A percentile compares a stretch with the other conserved stretches of the same genome.
Conservation (phyloP, 1,284 basidiomycete species). For the Cutaneotrichosporon arboriforme region DNA sequence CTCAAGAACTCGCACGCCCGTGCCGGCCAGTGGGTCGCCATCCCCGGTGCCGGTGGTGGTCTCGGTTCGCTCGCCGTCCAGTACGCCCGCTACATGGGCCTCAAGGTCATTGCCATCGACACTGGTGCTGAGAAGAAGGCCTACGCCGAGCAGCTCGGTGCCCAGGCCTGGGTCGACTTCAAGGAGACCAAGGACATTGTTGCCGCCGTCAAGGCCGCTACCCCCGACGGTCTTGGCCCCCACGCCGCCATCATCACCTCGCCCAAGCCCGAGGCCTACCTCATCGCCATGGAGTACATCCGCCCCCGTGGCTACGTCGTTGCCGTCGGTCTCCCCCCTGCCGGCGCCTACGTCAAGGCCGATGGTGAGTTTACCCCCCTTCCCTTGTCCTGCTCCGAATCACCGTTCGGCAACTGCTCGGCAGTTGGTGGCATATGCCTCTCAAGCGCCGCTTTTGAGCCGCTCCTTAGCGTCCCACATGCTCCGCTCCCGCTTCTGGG, state of each 20-base stretch:
- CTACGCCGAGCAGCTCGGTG: conserved; percentile 64
- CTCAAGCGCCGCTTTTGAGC: too few species aligned
- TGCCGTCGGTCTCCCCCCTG: conserved; percentile 66
- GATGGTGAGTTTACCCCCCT: conserved; percentile 23
- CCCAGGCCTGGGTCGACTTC: conserved; percentile 76
- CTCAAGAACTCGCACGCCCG: conserved; percentile 66
- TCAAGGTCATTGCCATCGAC: conserved; percentile 71
- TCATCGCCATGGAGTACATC: conserved; percentile 65
- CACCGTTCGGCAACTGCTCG: too few species aligned
- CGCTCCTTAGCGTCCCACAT: too few species aligned
- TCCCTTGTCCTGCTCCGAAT: too few species aligned
- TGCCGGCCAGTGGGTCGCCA: conserved; percentile 73
- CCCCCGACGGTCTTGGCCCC: conserved; percentile 62
- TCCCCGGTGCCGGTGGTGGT: conserved; percentile 54
- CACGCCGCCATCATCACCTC: conserved; percentile 67
- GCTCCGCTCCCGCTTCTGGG: too few species aligned
- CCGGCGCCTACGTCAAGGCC: conserved; percentile 46
- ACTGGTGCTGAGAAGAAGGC: conserved; percentile 69
- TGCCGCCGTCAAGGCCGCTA: conserved; percentile 52
- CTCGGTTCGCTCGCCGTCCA: conserved; percentile 58
- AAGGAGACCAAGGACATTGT: conserved; percentile 46
- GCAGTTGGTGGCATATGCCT: too few species aligned
- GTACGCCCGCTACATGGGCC: conserved; percentile 68
- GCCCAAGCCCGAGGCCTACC: conserved; percentile 55
- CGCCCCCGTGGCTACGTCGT: conserved; percentile 61